Evolutionary conservation across 139 green algal species (phyloP), one percentile per base, ranked within the genome.

Genomic region (Marvania coccoides): DNA sequence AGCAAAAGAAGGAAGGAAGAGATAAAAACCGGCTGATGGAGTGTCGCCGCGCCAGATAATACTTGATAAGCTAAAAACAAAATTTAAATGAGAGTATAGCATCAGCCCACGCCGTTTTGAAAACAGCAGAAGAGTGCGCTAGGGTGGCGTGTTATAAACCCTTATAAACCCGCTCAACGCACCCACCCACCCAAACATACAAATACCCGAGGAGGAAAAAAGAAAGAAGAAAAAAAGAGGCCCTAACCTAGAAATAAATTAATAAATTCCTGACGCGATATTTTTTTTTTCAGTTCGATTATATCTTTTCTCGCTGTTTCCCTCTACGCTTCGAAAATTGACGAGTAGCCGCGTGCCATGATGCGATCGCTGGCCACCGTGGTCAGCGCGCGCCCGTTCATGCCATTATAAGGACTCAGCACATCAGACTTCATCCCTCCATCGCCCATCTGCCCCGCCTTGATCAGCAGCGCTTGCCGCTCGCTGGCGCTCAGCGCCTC

Each of bases 291-390:
- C n/a, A n/a, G n/a, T n/a, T n/a, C n/a, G n/a, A n/a, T n/a, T n/a
- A n/a, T n/a, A n/a, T n/a, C n/a, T n/a, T n/a, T n/a, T n/a, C n/a
- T n/a, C n/a, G n/a, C 31, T 57, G 0, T 10, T 5, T 1, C 39
- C 42, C 24, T 57, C 26, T 64, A 64, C 6, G 57, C 57, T 26
- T 64, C 57, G 48, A 64, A 64, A 23, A 64, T 64, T 14, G 57
- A 64, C 30, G 24, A 47, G 29, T 39, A 64, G 24, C 57, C 57
- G 14, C 57, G 24, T 64, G 57, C 57, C 57, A 64, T 64, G 57
- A 64, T 64, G 28, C 26, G 29, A 26, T 64, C 57, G 30, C 23
- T 39, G 31, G 29, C 36, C 9, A 12, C 12, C 19, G 51, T 40
- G 9, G 10, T 59, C 10, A 9, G 9, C 34, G 34, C 36, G 9